These are phyloP conservation scores for Perkinsus chesapeaki DNA, from an alignment of 169 alveolate species.

Conservation along the genomic window DNA sequence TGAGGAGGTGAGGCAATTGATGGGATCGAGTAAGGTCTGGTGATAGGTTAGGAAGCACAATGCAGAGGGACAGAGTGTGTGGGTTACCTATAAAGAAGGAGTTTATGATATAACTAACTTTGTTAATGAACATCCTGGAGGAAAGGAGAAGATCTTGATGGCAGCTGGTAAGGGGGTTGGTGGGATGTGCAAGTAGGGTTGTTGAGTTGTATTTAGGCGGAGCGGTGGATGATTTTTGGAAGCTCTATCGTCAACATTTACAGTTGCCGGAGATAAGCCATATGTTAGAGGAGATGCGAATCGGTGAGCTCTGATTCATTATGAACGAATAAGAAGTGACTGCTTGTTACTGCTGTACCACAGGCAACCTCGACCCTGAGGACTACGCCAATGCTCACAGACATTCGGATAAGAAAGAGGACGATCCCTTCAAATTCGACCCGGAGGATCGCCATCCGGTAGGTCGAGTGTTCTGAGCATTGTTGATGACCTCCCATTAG, in stretches of 20 bases:
- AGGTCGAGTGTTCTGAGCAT: constrained; percentile 9
- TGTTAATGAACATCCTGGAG: constrained; percentile 43
- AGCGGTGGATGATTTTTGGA: constrained; percentile 49
- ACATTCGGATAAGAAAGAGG: background rate
- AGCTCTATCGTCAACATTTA: constrained; percentile 43
- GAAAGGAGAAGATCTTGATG: constrained; percentile 18
- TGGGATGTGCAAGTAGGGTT: background rate
- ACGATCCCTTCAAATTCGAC: constrained; percentile 17
- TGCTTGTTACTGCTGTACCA: background rate
- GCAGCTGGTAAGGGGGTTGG: constrained; percentile 15
- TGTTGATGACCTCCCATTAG: background rate
- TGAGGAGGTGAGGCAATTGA: background rate
- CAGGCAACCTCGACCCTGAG: background rate
- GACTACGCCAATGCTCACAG: background rate
- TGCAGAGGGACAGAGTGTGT: constrained; percentile 33
- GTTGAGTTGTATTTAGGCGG: constrained; percentile 40
- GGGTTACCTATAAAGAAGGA: constrained; percentile 44
- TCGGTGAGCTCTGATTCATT: constrained; percentile 24
- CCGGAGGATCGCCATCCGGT: constrained; percentile 18
- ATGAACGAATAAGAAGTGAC: background rate
- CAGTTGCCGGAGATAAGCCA: constrained; percentile 26
- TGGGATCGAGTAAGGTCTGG: background rate
- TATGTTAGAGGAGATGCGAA: constrained; percentile 30
- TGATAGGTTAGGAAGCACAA: constrained; percentile 21
- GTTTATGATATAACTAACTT: constrained; percentile 53